Percentiles rank a stretch among this genome's conserved stretches.
These are phyloP conservation scores for Agaricus sinodeliciosus DNA, from an alignment of 768 basidiomycete species.

Conservation along the genomic window DNA sequence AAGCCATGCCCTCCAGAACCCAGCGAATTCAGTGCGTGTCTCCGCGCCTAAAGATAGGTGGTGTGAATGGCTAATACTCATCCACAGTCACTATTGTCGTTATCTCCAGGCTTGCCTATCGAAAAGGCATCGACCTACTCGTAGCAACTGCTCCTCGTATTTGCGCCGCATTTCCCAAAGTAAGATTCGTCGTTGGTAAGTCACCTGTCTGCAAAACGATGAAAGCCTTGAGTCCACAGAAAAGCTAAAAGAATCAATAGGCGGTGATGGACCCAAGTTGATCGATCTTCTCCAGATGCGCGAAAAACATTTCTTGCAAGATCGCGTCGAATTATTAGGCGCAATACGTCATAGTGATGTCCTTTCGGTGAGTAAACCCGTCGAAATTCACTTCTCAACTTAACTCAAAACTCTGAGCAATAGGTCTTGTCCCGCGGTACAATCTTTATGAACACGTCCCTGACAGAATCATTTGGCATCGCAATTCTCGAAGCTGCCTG, in stretches of 20 bases:
- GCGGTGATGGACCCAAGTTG: slow-evolving; percentile 93
- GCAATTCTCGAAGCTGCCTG: slow-evolving; percentile 96
- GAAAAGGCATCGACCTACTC: slow-evolving; percentile 94
- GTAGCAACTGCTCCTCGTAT: slow-evolving; percentile 90
- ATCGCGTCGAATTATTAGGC: slow-evolving; percentile 87
- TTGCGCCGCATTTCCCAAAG: slow-evolving; percentile 78
- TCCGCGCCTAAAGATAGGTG: background rate
- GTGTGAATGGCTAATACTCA: background rate
- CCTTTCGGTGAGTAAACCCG: slow-evolving; percentile 47
- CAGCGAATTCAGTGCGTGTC: slow-evolving; percentile 49
- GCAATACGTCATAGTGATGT: slow-evolving; percentile 77
- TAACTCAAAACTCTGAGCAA: background rate
- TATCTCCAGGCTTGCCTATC: slow-evolving; percentile 84
- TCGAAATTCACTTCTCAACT: background rate
- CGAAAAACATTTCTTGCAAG: slow-evolving; percentile 84
- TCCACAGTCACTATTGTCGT: slow-evolving; percentile 85
- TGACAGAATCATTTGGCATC: slow-evolving; percentile 96
- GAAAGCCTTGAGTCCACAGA: background rate
- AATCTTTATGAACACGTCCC: slow-evolving; percentile 91
- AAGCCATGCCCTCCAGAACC: slow-evolving; percentile 48
- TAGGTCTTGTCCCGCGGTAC: slow-evolving; percentile 83
- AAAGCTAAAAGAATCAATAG: slow-evolving; percentile 27
- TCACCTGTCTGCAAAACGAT: background rate
- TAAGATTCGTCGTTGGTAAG: slow-evolving; percentile 82
- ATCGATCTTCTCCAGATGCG: slow-evolving; percentile 94